Percentiles rank a stretch among this genome's conserved stretches.
Conservation (phyloP, 441 rosid genomes). For the Erodium trifolium region DNA sequence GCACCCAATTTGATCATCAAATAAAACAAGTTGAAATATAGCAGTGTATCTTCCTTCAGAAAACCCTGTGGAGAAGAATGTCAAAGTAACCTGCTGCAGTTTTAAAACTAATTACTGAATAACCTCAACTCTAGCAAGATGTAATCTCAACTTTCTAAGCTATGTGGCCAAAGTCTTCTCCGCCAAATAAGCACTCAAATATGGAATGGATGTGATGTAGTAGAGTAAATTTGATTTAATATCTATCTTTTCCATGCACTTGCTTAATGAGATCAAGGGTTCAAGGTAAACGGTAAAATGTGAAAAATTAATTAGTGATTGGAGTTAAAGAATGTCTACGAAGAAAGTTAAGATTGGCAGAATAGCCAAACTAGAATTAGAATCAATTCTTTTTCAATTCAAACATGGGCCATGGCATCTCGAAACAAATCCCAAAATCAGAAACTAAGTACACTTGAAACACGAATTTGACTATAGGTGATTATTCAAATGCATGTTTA, state of each 20-base stretch:
- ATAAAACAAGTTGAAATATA: conserved; percentile 55
- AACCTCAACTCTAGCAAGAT: conserved; percentile 27
- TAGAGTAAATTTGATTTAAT: background rate
- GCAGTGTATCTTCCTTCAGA: conserved; percentile 74
- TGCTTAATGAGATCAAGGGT: too few relatives aligned
- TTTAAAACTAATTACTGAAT: conserved; percentile 44
- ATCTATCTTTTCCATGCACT: too few relatives aligned
- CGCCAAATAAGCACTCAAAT: background rate
- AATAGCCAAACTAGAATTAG: too few relatives aligned
- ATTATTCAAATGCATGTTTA: background rate
- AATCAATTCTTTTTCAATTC: too few relatives aligned
- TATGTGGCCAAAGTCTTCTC: background rate
- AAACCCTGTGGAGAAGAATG: conserved; percentile 77
- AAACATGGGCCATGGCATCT: too few relatives aligned
- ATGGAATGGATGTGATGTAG: background rate
- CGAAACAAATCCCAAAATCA: background rate
- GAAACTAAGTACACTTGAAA: background rate
- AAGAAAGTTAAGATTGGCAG: too few relatives aligned
- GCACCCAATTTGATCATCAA: conserved; percentile 62
- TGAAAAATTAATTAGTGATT: too few relatives aligned
- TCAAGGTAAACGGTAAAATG: too few relatives aligned
- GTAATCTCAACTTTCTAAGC: background rate
- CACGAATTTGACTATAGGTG: background rate
- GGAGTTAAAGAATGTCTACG: too few relatives aligned
- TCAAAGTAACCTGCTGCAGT: conserved; percentile 57